Evolutionary conservation across 2,329 filamentous ascomycete genomes (phyloP).

Genomic region (Bipolaris sorokiniana): DNA sequence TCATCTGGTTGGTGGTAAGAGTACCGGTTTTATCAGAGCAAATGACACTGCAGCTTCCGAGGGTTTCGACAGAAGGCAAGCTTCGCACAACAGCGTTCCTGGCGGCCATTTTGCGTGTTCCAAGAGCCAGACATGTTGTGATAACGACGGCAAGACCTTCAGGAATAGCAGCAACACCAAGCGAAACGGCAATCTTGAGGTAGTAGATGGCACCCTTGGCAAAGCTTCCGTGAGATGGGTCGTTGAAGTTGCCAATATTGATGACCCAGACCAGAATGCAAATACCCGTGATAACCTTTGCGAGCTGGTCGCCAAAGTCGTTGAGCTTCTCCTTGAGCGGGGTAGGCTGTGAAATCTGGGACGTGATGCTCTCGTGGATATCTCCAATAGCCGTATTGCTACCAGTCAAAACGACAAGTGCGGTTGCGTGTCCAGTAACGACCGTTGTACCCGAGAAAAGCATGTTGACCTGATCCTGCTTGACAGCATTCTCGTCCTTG

Average conservation of each 20-base stretch:
- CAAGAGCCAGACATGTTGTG: constrained; percentile 95
- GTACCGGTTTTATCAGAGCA: constrained; percentile 99
- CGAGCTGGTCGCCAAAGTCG: constrained; percentile 93
- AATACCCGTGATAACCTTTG: constrained; percentile 97
- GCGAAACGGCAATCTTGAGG: constrained; percentile 97
- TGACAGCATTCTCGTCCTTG: constrained; percentile 81
- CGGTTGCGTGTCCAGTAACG: constrained; percentile 89
- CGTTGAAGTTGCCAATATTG: constrained; percentile 96
- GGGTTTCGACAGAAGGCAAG: constrained; percentile 93
- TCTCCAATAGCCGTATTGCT: constrained; percentile 93
- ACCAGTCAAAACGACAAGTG: constrained; percentile 89
- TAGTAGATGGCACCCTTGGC: constrained; percentile 99
- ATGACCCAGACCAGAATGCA: constrained; percentile 97
- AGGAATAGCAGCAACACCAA: constrained; percentile 96
- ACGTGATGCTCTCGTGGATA: constrained; percentile 97
- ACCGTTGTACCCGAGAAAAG: constrained; percentile 98
- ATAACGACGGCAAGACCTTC: constrained; percentile 98
- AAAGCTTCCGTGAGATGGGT: constrained; percentile 91
- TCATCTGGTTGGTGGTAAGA: constrained; percentile 99
- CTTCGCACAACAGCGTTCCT: constrained; percentile 98
- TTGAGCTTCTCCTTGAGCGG: constrained; percentile 98
- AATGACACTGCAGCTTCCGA: constrained; percentile 98
- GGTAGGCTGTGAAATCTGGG: constrained; percentile 96
- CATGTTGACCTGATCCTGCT: constrained; percentile 98
- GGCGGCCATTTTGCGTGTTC: constrained; percentile 97